Conservation (phyloP, 2,329 filamentous ascomycete species). For the Aspergillus niger region DNA sequence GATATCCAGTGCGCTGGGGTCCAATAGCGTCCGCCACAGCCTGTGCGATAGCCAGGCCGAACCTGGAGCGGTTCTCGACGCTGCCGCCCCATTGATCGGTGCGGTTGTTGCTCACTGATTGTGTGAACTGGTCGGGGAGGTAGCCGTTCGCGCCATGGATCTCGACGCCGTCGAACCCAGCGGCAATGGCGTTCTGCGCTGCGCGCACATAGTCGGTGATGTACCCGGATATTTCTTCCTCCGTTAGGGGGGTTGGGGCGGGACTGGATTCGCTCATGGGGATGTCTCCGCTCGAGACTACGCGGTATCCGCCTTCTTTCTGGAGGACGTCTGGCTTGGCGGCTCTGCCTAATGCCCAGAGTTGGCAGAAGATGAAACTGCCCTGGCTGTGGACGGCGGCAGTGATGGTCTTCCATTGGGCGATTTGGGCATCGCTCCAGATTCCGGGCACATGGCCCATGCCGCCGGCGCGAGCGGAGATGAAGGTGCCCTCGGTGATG, state of each 20-base stretch:
- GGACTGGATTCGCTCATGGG: constrained; percentile 37
- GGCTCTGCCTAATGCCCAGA: constrained; percentile 62
- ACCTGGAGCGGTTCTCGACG: constrained; percentile 52
- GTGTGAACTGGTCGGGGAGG: constrained; percentile 51
- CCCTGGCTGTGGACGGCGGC: constrained; percentile 64
- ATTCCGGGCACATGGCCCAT: constrained; percentile 58
- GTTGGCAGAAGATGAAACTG: constrained; percentile 61
- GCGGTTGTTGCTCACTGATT: constrained; percentile 48
- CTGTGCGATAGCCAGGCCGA: constrained; percentile 54
- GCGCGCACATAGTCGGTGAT: constrained; percentile 45
- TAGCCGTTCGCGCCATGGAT: constrained; percentile 51
- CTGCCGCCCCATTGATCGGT: constrained; percentile 52
- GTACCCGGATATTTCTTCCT: constrained; percentile 43
- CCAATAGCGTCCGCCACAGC: constrained; percentile 45
- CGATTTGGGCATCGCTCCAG: constrained; percentile 55
- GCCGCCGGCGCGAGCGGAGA: constrained; percentile 48
- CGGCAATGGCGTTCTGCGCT: constrained; percentile 53
- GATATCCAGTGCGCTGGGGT: constrained; percentile 41
- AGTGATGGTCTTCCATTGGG: constrained; percentile 60
- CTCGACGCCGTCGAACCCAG: constrained; percentile 54
- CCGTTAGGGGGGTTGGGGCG: constrained; percentile 28
- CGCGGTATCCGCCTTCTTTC: constrained; percentile 1
- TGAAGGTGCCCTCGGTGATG: constrained; percentile 60
- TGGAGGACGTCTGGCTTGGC: constrained; percentile 40
- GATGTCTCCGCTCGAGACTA: constrained; percentile 37